These are phyloP conservation scores for Dothideomycetes sp. DNA, from an alignment of 2,329 filamentous ascomycete species.

Conservation along the genomic window DNA sequence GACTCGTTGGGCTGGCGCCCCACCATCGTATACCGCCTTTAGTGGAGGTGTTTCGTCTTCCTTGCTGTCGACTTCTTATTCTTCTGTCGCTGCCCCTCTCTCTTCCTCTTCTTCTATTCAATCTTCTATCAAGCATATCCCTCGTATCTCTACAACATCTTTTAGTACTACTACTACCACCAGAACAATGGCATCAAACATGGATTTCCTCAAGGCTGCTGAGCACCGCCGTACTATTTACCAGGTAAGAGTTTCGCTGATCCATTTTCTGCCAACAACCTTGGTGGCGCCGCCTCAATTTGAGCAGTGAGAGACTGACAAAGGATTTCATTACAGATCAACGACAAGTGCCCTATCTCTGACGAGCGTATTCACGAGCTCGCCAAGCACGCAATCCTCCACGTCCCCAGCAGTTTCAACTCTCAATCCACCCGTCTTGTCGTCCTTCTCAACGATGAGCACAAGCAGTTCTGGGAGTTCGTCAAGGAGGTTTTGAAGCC, in stretches of 20 bases:
- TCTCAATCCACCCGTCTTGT: constrained; percentile 72
- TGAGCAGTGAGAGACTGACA: constrained; percentile 38
- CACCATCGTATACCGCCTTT: constrained; percentile 4
- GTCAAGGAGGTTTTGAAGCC: constrained; percentile 54
- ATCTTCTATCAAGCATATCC: not conserved
- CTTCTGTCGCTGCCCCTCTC: constrained; percentile 1
- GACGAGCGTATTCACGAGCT: constrained; percentile 55
- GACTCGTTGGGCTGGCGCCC: constrained; percentile 9
- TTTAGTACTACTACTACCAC: constrained; percentile 18
- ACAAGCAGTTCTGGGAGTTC: constrained; percentile 81
- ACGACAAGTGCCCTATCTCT: constrained; percentile 47
- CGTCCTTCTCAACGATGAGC: constrained; percentile 70
- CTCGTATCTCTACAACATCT: not conserved
- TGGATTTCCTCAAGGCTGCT: constrained; percentile 53
- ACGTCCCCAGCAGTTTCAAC: constrained; percentile 80
- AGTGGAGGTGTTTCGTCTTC: not conserved
- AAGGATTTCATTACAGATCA: too few relatives aligned
- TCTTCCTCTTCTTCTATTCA: not conserved
- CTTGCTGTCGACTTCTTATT: not conserved
- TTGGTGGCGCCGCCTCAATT: not conserved
- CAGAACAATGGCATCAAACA: constrained; percentile 31
- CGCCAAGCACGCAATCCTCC: constrained; percentile 48
- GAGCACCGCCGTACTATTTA: constrained; percentile 54
- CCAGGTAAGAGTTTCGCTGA: constrained; percentile 41
- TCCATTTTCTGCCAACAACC: constrained; percentile 15